These are phyloP conservation scores for Fusarium anguioides DNA, from an alignment of 2,329 filamentous ascomycete genomes.

Conservation along the genomic window DNA sequence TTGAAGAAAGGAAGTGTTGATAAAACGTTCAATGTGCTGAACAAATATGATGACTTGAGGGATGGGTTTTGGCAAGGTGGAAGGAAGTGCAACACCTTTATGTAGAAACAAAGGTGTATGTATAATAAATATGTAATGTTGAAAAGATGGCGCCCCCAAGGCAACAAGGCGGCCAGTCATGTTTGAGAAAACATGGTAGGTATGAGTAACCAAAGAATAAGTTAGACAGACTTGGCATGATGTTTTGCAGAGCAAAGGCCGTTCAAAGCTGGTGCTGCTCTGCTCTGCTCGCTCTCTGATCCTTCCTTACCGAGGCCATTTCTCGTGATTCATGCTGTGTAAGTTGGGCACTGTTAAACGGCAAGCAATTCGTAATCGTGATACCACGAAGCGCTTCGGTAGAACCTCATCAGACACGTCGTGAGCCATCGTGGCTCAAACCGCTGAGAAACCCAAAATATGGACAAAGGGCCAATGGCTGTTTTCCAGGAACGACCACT, in stretches of 20 bases:
- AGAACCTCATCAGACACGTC: slow-evolving; percentile 20
- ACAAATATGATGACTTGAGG: not conserved
- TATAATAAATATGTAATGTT: no score
- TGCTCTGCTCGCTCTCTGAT: not conserved
- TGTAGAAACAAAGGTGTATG: slow-evolving; percentile 8
- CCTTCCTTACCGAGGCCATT: not conserved
- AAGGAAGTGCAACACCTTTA: slow-evolving; percentile 30
- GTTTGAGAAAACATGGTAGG: slow-evolving; percentile 6
- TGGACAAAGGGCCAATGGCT: slow-evolving; percentile 2
- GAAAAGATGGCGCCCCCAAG: slow-evolving; percentile 1
- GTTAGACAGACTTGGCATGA: not conserved
- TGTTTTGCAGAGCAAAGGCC: slow-evolving; percentile 3
- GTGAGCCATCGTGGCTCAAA: slow-evolving; percentile 2
- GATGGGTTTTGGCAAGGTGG: not conserved
- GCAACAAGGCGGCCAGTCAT: slow-evolving; percentile 15
- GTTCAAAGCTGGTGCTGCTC: not conserved
- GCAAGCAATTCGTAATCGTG: slow-evolving; percentile 17
- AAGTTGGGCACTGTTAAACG: slow-evolving; percentile 5
- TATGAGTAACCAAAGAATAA: slow-evolving; percentile 10
- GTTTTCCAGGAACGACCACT: slow-evolving; percentile 1
- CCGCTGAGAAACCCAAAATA: slow-evolving; percentile 1
- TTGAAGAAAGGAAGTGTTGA: slow-evolving; percentile 4
- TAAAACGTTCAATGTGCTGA: not conserved
- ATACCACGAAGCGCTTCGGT: slow-evolving; percentile 12
- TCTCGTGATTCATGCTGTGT: slow-evolving; percentile 14